phyloP scores from a whole-genome alignment of 1,284 basidiomycete genomes.

The Trametes versicolor region DNA sequence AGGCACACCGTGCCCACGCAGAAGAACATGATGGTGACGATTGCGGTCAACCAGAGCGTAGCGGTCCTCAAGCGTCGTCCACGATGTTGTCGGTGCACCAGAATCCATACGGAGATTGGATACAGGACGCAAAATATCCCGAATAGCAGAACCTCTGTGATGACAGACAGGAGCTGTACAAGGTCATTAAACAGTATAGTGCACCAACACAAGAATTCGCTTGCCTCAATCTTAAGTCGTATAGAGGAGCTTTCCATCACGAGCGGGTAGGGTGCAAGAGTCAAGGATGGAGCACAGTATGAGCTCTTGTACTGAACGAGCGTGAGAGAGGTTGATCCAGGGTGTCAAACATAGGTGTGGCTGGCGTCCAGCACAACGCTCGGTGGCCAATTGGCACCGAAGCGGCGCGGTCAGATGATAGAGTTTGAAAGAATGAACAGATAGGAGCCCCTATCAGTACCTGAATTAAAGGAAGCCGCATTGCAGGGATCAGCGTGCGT shows the following conservation, averaged over 20 bases:
- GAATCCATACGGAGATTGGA: not conserved
- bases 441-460: too few species aligned
- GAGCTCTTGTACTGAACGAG: too few species aligned
- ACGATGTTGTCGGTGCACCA: not conserved
- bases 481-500: too few species aligned
- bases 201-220: not conserved
- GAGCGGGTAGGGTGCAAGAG: too few species aligned
- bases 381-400: too few species aligned
- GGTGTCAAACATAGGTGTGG: too few species aligned
- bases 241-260: not conserved
- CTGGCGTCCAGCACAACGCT: too few species aligned
- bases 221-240: not conserved
- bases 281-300: too few species aligned
- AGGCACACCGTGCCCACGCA: not conserved
- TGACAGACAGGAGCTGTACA: conserved; percentile 2
- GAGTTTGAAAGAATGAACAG: too few species aligned
- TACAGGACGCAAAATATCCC: conserved; percentile 4
- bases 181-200: not conserved
- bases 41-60: not conserved
- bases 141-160: not conserved
- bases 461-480: too few species aligned
- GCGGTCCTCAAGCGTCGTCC: not conserved
- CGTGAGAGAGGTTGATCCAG: too few species aligned
- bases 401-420: too few species aligned
- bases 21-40: not conserved